phyloP scores from a whole-genome alignment of 2,329 filamentous ascomycete species.

The Paecilomyces formosus region DNA sequence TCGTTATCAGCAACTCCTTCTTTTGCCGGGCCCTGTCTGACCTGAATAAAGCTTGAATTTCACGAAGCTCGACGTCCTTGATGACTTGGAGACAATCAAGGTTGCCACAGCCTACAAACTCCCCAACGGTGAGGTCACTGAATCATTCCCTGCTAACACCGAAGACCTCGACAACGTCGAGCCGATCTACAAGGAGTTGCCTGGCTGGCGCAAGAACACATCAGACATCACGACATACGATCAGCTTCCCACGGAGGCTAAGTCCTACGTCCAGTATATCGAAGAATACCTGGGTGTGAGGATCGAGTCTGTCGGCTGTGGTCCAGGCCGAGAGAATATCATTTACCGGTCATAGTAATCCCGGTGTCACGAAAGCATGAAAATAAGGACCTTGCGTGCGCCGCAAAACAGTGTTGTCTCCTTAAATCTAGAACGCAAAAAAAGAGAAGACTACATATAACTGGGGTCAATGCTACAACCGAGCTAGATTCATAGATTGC shows the following conservation, averaged over 20 bases:
- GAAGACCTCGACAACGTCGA: constrained; percentile 46
- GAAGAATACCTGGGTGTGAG: constrained; percentile 50
- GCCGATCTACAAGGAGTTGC: constrained; percentile 52
- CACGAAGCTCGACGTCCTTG: constrained; percentile 58
- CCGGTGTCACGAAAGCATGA: not conserved
- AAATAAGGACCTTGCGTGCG: not conserved
- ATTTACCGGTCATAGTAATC: constrained; percentile 26
- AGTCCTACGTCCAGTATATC: constrained; percentile 55
- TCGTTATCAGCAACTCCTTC: not conserved
- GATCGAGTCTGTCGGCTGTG: constrained; percentile 58
- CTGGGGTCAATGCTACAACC: not conserved
- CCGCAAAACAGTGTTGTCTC: not conserved
- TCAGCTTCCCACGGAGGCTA: constrained; percentile 50
- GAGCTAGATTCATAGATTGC: not conserved
- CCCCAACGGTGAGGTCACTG: constrained; percentile 39
- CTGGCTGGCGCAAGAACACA: constrained; percentile 55
- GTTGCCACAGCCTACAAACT: constrained; percentile 52
- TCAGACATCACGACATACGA: constrained; percentile 51
- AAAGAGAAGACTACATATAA: not conserved
- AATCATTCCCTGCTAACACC: constrained; percentile 53
- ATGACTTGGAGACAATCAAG: constrained; percentile 57
- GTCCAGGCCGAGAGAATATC: constrained; percentile 56
- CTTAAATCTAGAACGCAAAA: not conserved
- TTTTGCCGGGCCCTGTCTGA: not conserved
- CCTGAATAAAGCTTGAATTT: constrained; percentile 44